These are phyloP conservation scores for Ustilago curta DNA, from an alignment of 1,284 basidiomycete genomes.

Conservation along the genomic window DNA sequence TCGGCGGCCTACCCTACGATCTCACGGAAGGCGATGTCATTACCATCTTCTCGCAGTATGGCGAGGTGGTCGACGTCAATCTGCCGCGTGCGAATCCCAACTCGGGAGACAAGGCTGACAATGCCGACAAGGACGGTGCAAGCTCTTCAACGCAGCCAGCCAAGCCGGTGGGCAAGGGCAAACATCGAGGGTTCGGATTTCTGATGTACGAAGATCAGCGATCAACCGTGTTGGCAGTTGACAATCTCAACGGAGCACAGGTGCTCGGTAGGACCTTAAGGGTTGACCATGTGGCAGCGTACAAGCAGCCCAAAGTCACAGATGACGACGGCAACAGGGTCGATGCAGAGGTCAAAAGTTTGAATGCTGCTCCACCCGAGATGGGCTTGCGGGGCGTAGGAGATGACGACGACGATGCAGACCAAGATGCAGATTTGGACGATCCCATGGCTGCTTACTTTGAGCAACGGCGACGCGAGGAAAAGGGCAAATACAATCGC, in stretches of 20 bases:
- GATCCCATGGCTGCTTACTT: slow-evolving; percentile 95
- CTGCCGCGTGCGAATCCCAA: slow-evolving; percentile 74
- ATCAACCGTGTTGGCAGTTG: slow-evolving; percentile 93
- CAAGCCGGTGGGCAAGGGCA: slow-evolving; percentile 22
- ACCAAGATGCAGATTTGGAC: slow-evolving; percentile 80
- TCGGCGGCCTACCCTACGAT: slow-evolving; percentile 73
- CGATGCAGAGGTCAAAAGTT: slow-evolving; percentile 76
- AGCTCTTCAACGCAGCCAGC: slow-evolving; percentile 2
- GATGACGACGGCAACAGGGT: slow-evolving; percentile 86
- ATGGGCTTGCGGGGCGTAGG: slow-evolving; percentile 19
- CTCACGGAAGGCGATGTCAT: slow-evolving; percentile 98
- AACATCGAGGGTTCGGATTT: slow-evolving; percentile 86
- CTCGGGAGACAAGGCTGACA: slow-evolving; percentile 2
- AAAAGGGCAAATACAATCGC: slow-evolving; percentile 13
- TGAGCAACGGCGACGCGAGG: slow-evolving; percentile 53
- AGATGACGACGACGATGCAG: slow-evolving; percentile 66
- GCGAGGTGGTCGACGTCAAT: slow-evolving; percentile 94
- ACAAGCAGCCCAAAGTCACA: slow-evolving; percentile 82
- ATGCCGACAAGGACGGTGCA: not conserved
- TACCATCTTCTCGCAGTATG: slow-evolving; percentile 96
- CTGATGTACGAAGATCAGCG: slow-evolving; percentile 99
- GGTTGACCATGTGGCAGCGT: slow-evolving; percentile 91
- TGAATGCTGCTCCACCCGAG: slow-evolving; percentile 59
- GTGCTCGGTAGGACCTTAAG: slow-evolving; percentile 86
- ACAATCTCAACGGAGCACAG: slow-evolving; percentile 95